Base-by-base conservation (phyloP, 257 asterid species). In the Ilex aquifolium region DNA sequence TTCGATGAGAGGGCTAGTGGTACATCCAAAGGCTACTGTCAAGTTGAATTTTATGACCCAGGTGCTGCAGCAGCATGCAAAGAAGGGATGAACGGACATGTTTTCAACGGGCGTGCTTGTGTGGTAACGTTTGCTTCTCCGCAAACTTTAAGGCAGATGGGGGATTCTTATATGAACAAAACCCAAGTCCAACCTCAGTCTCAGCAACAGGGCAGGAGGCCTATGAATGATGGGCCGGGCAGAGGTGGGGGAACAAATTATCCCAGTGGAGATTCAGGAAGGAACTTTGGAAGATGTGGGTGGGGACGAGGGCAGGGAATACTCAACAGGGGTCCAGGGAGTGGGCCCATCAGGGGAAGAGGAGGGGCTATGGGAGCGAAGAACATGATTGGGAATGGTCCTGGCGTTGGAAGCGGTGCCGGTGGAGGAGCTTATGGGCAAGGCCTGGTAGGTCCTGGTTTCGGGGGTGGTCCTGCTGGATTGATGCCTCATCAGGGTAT, bases 1-100 rank as follows among this genome's bases (percentile, higher is more conserved):
- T 79, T 73, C 61, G 87, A 82, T 56, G 87, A 82, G 69, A 76
- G 87, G 67, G 87, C 84, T 56, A 82, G 87, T 74, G 87, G 87
- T 30, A 82, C 78, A 67, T 82, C 87, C 10, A 82, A 82, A 63
- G 87, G 87, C 52, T 82, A 82, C 59, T 82, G 87, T 62, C 87
- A 82, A 71, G 87, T 76, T 55, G 87, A 82, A 68, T 82, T 79
- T 59, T 73, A 63, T 71, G 82, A 78, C 55, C 67, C 84, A 10
- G 56, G 74, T 31, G 75, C 82, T 66, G 82, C 87, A 55, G 69
- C 82, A 53, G 80, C 84, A 17, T 82, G 87, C 39, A 82, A 82
- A 59, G 84, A 82, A 42, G 79, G 82, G 56, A 76, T 82, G 82
- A 67, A 76, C 69, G 84, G 87, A 16, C 65, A 76, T 67, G 15